Base-by-base conservation (phyloP, 176 grass and related monocot species). In the Paspalum notatum region DNA sequence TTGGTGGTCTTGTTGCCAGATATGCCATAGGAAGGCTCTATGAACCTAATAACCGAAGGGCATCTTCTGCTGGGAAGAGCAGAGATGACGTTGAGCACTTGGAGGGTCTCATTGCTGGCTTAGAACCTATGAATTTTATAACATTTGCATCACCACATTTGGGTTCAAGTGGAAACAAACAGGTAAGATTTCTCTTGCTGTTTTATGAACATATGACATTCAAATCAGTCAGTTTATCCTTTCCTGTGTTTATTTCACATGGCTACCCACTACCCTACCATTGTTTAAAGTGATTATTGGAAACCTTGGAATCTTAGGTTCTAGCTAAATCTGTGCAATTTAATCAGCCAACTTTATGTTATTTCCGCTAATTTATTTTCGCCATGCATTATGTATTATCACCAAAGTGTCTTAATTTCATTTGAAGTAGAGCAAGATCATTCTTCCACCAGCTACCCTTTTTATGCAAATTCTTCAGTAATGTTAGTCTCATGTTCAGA, bases 41-140 rank as follows among this genome's bases (percentile, higher is more conserved):
- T 57, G 66, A 91, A 90, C 62, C 67, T 54, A 87, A 79, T 56
- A 80, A 14, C 48, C 55, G 21, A 77, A 77, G 1, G 44, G 62
- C 70, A 52, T 89, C 75, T 72, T 72, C 59, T 68, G 60, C 70
- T n/a, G 80, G 87, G 61, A 72, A 83, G 69, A 65, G 27, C 53
- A 73, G 24, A 84, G 77, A 81, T 80, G 70, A 91, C 75, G 56
- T 22, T 78, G 71, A 64, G 25, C 10, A 53, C 55, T 59, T 75
- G 71, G 83, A 89, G 52, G 96, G 92, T 76, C 65, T 86, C 74
- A 93, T 98, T 82, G 96, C 92, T 43, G 86, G 92, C 18, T 89
- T 98, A 79, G 86, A 87, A 83, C 90, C 96, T 62, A 98, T 98
- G 90, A 98, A 98, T 87, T 98, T 98, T 85, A 95, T 98, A 83